A percentile compares a stretch with the other conserved stretches of the same genome.
Evolutionary conservation across 805 yeast genomes (phyloP).

Genomic region (Vanderwaltozyma verrucispora): DNA sequence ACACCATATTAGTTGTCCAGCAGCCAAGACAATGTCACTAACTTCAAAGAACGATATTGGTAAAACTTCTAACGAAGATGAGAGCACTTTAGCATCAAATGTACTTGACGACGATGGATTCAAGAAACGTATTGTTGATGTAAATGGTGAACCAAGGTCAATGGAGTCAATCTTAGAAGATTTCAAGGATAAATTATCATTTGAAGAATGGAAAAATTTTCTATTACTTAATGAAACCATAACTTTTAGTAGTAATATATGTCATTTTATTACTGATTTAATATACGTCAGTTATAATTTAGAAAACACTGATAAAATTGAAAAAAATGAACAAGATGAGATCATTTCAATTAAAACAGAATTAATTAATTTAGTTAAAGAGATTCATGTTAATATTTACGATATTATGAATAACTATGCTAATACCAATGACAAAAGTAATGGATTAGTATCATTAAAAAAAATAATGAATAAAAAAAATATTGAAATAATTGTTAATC

Average conservation of each 20-base stretch:
- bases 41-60: too few species aligned
- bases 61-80: too few species aligned
- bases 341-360: not conserved
- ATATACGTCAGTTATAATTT: slow-evolving; percentile 14
- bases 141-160: not conserved
- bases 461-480: too few species aligned
- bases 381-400: not conserved
- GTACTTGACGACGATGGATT: not conserved
- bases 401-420: not conserved
- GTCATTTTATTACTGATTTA: slow-evolving; percentile 19
- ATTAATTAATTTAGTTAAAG: not conserved
- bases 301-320: slow-evolving; percentile 3
- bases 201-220: slow-evolving; percentile 5
- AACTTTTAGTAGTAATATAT: slow-evolving; percentile 12
- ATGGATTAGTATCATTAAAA: too few species aligned
- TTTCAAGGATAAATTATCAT: not conserved
- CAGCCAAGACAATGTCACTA: too few species aligned
- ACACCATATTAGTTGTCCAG: too few species aligned
- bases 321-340: not conserved
- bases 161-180: not conserved
- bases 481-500: too few species aligned
- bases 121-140: not conserved
- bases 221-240: slow-evolving; percentile 12
- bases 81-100: too few species aligned
- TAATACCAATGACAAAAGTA: too few species aligned